Evolutionary conservation across 2,329 filamentous ascomycete species (phyloP).

Genomic region (Claviceps sorghi): DNA sequence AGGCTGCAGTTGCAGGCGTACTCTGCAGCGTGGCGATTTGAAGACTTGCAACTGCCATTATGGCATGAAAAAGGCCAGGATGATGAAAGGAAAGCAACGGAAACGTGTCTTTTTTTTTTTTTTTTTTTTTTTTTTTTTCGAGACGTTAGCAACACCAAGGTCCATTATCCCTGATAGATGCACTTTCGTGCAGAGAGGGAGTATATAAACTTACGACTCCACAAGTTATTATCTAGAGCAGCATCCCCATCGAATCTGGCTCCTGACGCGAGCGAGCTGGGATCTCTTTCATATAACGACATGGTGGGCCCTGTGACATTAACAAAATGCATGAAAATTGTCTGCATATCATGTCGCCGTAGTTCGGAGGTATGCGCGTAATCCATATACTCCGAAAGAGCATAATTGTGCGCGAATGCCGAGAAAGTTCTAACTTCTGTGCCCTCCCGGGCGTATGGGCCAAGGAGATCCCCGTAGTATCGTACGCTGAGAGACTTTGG

Average conservation of each 20-base stretch:
- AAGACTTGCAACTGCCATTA: conserved; percentile 72
- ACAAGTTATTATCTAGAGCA: conserved; percentile 48
- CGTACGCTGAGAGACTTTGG: conserved; percentile 7
- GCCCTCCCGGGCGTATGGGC: conserved; percentile 17
- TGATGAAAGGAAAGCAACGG: conserved; percentile 72
- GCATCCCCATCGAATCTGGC: conserved; percentile 45
- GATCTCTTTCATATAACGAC: conserved; percentile 75
- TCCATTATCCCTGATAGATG: not conserved
- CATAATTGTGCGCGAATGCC: conserved; percentile 30
- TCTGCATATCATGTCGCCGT: conserved; percentile 63
- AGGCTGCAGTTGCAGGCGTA: conserved; percentile 60
- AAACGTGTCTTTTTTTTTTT: conserved; percentile 46
- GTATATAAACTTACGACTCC: conserved; percentile 37
- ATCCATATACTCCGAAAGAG: conserved; percentile 52
- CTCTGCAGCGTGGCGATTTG: conserved; percentile 75
- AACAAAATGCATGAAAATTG: conserved; percentile 84
- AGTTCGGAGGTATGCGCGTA: conserved; percentile 55
- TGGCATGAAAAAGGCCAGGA: conserved; percentile 78
- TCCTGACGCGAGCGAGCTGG: conserved; percentile 50
- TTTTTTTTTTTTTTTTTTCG: not conserved
- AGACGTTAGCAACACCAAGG: not conserved
- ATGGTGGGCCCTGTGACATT: conserved; percentile 75
- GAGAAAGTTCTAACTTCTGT: conserved; percentile 35
- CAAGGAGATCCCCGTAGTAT: conserved; percentile 22
- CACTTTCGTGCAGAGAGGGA: not conserved